These are phyloP conservation scores for Podospora comata DNA, from an alignment of 495 filamentous ascomycete species.

Conservation along the genomic window DNA sequence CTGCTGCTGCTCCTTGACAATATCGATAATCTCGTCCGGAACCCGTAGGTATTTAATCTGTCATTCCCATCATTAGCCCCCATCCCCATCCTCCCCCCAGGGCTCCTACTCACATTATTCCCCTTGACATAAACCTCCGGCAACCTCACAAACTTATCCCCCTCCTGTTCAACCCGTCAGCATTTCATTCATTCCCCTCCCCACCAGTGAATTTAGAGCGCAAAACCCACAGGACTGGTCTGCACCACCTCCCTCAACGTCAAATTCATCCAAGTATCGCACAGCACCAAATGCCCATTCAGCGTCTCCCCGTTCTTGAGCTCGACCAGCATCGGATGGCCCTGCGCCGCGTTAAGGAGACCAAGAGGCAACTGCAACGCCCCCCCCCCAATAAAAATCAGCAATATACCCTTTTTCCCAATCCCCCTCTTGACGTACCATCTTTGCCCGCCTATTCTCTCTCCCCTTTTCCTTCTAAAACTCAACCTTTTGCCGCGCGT, in stretches of 20 bases:
- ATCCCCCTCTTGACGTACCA: conserved; percentile 10
- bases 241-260: conserved; percentile 97
- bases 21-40: conserved; percentile 89
- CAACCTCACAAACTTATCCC: conserved; percentile 85
- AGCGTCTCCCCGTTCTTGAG: conserved; percentile 98
- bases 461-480: no score
- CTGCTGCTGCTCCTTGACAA: conserved; percentile 88
- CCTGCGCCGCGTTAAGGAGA: conserved; percentile 89
- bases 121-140: conserved; percentile 94
- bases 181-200: not conserved
- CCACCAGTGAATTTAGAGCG: not conserved
- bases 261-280: conserved; percentile 99
- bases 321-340: conserved; percentile 98
- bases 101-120: conserved; percentile 70
- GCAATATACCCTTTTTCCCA: not conserved
- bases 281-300: conserved; percentile 91
- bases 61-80: not conserved
- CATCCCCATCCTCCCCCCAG: not conserved
- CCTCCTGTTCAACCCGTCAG: conserved; percentile 54
- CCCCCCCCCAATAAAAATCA: no score
- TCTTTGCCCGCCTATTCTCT: not conserved
- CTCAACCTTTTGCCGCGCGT: no score
- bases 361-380: conserved; percentile 75
- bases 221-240: conserved; percentile 65
- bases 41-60: conserved; percentile 99